Evolutionary conservation across 208 protist species (phyloP), one percentile per base, ranked within the genome.

Genomic region (Angomonas deanei): DNA sequence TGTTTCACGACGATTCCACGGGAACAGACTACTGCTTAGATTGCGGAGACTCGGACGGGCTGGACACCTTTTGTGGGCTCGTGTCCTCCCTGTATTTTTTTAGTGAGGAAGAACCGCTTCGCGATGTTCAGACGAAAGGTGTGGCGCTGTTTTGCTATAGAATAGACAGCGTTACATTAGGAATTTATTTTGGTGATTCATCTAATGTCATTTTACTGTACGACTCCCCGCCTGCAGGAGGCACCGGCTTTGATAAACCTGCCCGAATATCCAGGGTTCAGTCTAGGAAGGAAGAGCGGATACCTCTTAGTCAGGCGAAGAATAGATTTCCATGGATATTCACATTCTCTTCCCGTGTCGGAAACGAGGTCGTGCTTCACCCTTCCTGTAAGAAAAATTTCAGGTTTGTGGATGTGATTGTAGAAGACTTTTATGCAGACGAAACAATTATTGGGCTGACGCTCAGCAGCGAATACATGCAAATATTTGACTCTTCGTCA

Each of bases 1-100:
- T 80, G 21, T 80, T 75, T 50, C 74, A 80, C 36, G 67, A 60
- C 27, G 34, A 49, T 30, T 52, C 60, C 36, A 79, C 32, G 19
- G 74, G 74, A 3, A 63, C 55, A 23, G 74, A 80, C 58, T 62
- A 70, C 24, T 80, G 74, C 53, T 33, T 68, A 24, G 36, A 0
- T 8, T 80, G 74, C 52, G 65, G 57, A 17, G 64, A 52, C 19
- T 70, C 49, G 26, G 33, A 57, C 15, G 49, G 46, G 15, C 52
- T 75, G 4, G 48, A 17, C 39, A 47, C 27, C 6, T 70, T 71
- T 57, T 31, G 57, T 3, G 57, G 62, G 4, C 39, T 71, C 10
- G 53, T 80, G 0, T 56, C 61, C 13, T 62, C 46, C 26, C 30
- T 80, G 15, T 47, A 28, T 17, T 70, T 70, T 24, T 24, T 47